Conservation (phyloP, 2,329 filamentous ascomycete species). For the Pleoardoris graminearum region DNA sequence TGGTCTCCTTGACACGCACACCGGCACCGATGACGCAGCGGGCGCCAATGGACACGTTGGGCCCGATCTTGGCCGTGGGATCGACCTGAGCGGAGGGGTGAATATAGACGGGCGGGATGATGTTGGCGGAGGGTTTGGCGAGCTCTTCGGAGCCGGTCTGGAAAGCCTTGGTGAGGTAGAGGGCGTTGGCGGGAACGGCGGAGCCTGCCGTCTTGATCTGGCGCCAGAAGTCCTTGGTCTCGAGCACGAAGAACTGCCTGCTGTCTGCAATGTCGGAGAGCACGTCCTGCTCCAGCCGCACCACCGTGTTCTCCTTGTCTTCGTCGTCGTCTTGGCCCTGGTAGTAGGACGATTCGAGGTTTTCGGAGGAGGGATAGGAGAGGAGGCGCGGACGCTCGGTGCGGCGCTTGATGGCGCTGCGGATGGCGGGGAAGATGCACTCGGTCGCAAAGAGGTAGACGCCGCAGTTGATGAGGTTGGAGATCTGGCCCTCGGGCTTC, state of each 20-base stretch:
- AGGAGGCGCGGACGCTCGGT: constrained; percentile 86
- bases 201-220: constrained; percentile 99
- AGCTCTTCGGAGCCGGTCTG: constrained; percentile 82
- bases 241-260: constrained; percentile 97
- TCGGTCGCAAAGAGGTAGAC: constrained; percentile 97
- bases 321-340: constrained; percentile 70
- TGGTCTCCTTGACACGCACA: constrained; percentile 90
- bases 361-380: constrained; percentile 95
- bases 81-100: constrained; percentile 90
- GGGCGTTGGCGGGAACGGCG: constrained; percentile 91
- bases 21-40: constrained; percentile 82
- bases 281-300: constrained; percentile 96
- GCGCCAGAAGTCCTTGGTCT: constrained; percentile 99
- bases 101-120: constrained; percentile 91
- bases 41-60: constrained; percentile 95
- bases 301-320: constrained; percentile 77
- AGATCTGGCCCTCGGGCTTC: constrained; percentile 97
- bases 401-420: constrained; percentile 91
- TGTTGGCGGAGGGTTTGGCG: constrained; percentile 78
- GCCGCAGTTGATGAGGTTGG: constrained; percentile 98
- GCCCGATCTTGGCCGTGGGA: constrained; percentile 92
- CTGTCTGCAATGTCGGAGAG: constrained; percentile 92
- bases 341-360: constrained; percentile 73
- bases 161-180: constrained; percentile 93
- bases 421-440: constrained; percentile 94